phyloP scores from a whole-genome alignment of 306 rosid species.

The Urtica urens region DNA sequence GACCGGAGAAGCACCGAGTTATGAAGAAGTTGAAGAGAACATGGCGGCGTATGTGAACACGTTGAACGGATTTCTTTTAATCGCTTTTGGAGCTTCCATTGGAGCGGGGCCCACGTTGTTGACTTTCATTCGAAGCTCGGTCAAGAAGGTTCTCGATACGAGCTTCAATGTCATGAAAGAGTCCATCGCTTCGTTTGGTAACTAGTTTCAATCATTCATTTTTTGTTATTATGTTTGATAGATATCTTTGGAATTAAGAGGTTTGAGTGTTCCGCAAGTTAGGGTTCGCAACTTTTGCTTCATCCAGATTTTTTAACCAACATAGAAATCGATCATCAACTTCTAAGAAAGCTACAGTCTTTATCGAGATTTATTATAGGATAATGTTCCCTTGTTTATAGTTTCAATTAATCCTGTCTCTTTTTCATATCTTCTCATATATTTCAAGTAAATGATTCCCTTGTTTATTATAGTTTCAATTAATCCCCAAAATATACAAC shows the following conservation, averaged over 20 bases:
- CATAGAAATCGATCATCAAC: no score
- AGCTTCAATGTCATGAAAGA: slow-evolving; percentile 66
- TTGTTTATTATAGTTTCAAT: no score
- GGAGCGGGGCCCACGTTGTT: slow-evolving; percentile 77
- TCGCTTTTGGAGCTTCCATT: slow-evolving; percentile 57
- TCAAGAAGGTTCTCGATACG: slow-evolving; percentile 65
- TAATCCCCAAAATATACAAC: no score
- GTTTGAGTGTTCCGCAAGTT: background rate
- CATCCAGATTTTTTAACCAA: no score
- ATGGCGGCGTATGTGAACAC: slow-evolving; percentile 64
- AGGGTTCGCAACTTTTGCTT: background rate
- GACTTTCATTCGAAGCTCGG: slow-evolving; percentile 43
- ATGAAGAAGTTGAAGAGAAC: slow-evolving; percentile 56
- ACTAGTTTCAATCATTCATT: slow-evolving; percentile 5
- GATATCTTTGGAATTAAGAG: background rate
- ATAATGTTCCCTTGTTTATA: no score
- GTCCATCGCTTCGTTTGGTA: slow-evolving; percentile 57
- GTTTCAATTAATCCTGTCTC: no score
- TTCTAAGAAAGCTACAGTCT: no score
- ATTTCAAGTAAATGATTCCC: no score
- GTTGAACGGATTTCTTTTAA: slow-evolving; percentile 73
- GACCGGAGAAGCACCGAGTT: slow-evolving; percentile 50
- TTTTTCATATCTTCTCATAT: no score
- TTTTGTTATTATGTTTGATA: background rate
- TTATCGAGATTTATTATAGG: no score